Evolutionary conservation across 768 basidiomycete species (phyloP), one percentile per base, ranked within the genome.

Genomic region (Kwoniella dendrophila): DNA sequence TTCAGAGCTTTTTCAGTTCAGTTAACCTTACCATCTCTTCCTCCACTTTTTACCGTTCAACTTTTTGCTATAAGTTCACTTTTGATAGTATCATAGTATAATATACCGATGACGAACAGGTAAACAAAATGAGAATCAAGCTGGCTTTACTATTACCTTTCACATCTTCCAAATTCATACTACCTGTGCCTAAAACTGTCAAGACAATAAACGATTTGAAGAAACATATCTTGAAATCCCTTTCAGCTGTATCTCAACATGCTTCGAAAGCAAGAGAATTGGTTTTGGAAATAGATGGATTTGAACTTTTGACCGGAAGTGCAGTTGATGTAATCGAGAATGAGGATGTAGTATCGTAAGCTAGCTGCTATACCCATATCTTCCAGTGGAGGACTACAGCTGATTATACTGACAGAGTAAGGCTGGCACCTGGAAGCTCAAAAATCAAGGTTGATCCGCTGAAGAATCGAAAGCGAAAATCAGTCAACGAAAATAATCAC

Each of bases 301-400:
- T 75, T 40, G 71, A 75, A 60, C 60, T 75, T 70, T 74, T 97
- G 68, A 83, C 79, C 71, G 83, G 86, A 26, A 87, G 85, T 6
- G 90, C 88, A 3, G 82, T 92, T 4, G 84, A 88, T 47, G 85
- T 96, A 0, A 71, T 88, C n/a, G 88, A 90, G 86, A 63, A 90
- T 20, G 81, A 82, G 5, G 77, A 78, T 58, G 66, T 75, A 0
- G 63, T 75, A 10, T 61, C 49, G 74, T 73, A 43, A 64, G 74
- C 29, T 6, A 14, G 7, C 33, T 29, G 12, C 30, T 41, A 24
- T 24, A 34, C 18, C 40, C n/a, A n/a, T n/a, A 38, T 7, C 34
- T 26, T 26, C 8, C 22, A 41, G 6, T 33, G 22, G 18, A 8
- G 24, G 22, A 12, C 24, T 22, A 20, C 12, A 29, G 43, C 56